Conservation (phyloP, 495 filamentous ascomycete species). For the Xylaria venustula region DNA sequence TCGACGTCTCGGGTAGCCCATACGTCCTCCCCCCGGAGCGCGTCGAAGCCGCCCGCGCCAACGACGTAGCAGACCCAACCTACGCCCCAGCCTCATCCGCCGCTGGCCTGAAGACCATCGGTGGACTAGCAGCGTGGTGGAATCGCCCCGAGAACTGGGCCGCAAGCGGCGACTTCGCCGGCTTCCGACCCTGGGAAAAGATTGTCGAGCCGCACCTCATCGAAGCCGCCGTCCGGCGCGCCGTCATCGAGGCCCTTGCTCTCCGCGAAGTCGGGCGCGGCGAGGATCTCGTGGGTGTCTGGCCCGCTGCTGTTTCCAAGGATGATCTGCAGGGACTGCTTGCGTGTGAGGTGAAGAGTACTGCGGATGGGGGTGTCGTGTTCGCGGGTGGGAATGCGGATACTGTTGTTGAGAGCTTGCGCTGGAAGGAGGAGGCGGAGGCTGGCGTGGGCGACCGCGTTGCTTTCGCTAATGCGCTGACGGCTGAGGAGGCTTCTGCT, state of each 20-base stretch:
- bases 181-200: constrained; percentile 39
- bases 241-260: constrained; percentile 60
- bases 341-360: constrained; percentile 4
- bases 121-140: constrained; percentile 52
- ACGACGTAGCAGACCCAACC: constrained; percentile 33
- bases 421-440: not conserved
- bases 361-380: constrained; percentile 20
- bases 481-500: constrained; percentile 22
- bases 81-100: constrained; percentile 61
- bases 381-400: constrained; percentile 17
- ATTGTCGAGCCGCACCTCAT: constrained; percentile 39
- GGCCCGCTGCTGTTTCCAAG: constrained; percentile 11
- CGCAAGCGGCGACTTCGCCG: constrained; percentile 31
- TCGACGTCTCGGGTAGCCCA: not conserved
- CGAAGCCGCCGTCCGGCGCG: constrained; percentile 51
- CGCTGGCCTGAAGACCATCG: constrained; percentile 59
- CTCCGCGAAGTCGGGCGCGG: constrained; percentile 40
- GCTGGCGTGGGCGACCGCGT: not conserved
- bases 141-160: constrained; percentile 43
- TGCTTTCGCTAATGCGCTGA: not conserved
- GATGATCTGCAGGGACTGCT: constrained; percentile 18
- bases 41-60: constrained; percentile 16
- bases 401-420: constrained; percentile 15
- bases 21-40: constrained; percentile 17
- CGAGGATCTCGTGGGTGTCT: constrained; percentile 24